Base-by-base conservation (phyloP, 495 filamentous ascomycete species). In the Aspergillus baeticus region DNA sequence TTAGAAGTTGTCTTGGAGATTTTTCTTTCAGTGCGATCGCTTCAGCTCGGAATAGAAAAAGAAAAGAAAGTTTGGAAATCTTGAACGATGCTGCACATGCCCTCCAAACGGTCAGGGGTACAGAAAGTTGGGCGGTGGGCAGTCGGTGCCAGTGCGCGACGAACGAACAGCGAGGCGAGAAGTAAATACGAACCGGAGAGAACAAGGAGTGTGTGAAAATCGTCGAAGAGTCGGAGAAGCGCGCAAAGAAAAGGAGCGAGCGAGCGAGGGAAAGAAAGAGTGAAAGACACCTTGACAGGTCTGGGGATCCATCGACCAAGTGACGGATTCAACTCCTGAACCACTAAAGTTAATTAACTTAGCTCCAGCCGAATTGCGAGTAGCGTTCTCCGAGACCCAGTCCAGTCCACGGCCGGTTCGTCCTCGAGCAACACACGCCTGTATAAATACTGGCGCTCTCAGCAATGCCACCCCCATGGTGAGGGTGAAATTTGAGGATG, bases 241-340 rank as follows among this genome's bases (percentile, higher is more conserved):
- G 17, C 37, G 31, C 26, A 8, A 29, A 29, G 26, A 29, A 18
- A 35, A 29, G 33, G 34, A 18, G 47, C 17, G 47, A 50, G 47
- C 26, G 21, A 50, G 23, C 10, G 33, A 50, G 21, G 37, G 21
- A 26, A 13, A 21, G 13, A 35, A 34, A 47, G 14, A 29, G 10
- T 18, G 26, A 47, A 15, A 10, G 44, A 31, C 17, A 15, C n/a
- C 6, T 26, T 44, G 41, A 47, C 44, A 47, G 44, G 43, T 47
- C 22, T 37, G 46, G 21, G n/a, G 26, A 10, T 47, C 26, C 21
- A 35, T 34, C 14, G 29, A 50, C 18, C 14, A 15, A 50, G 10
- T 35, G 47, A 41, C 36, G 37, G 41, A 48, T 55, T 63, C 61
- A 54, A 48, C 60, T 63, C 61, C 61, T 63, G 61, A 63, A 55